Evolutionary conservation across 257 asterid species (phyloP), one percentile per base, ranked within the genome.

Genomic region (Penstemon newberryi): DNA sequence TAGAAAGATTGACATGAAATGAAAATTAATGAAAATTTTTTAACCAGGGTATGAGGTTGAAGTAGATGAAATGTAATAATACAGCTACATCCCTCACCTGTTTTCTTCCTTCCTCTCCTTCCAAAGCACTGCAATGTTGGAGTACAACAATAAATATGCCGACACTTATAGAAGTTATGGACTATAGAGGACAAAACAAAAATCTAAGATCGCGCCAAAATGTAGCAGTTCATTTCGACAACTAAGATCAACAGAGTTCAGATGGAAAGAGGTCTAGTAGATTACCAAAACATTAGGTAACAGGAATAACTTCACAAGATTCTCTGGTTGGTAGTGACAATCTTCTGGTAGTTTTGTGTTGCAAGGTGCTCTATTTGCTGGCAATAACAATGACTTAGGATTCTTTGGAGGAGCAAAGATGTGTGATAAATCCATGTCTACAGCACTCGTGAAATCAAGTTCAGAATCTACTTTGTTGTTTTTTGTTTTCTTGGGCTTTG

Each of bases 221-320:
- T 36, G 38, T 39, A 57, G 44, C 38, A 25, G 50, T 37, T 45
- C 56, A 37, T 55, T 19, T 15, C 54, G 8, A 25, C 15, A 7
- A 67, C 11, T 19, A 52, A 50, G 33, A 1, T 42, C 49, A 52
- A 50, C 19, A 41, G 46, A 60, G 10, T 43, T 55, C 13, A 55
- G 25, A 25, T 6, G 33, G 33, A 9, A 13, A 9, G 33, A 4
- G 53, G 77, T 58, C 39, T 7, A 12, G 60, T 25, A 60, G 59
- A 69, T 74, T 89, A 91, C 97, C 97, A 85, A 73, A 74, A 89
- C 87, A 80, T 87, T 77, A 44, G 99, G 97, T 62, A 81, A 77
- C 81, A 94, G 83, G 83, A 90, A 93, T 74, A 94, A 83, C 86
- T 94, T 91, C 85, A 91, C 95, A 66, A 94, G 99, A 89, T 89